Percentiles rank a stretch among this genome's conserved stretches.
phyloP scores from a whole-genome alignment of 768 basidiomycete species.

The Polyporus arcularius region DNA sequence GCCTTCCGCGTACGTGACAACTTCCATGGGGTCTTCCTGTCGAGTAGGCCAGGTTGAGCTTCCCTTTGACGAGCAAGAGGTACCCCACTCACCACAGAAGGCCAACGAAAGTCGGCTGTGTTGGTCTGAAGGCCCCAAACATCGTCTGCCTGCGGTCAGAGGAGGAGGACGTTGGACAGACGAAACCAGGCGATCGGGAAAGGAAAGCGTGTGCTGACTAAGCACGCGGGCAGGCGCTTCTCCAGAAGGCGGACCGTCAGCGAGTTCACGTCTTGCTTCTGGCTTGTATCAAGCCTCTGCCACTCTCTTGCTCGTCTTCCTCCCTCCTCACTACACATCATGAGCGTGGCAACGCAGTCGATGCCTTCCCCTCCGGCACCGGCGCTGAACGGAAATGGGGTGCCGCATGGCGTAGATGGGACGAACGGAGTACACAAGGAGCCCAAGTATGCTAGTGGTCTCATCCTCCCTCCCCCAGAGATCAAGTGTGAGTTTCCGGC shows the following conservation, averaged over 20 bases:
- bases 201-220: slow-evolving; percentile 26
- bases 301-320: slow-evolving; percentile 22
- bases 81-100: slow-evolving; percentile 74
- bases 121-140: slow-evolving; percentile 86
- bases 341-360: slow-evolving; percentile 50
- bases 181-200: slow-evolving; percentile 5
- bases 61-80: background rate
- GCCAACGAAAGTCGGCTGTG: slow-evolving; percentile 67
- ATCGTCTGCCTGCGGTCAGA: slow-evolving; percentile 40
- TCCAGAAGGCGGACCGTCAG: slow-evolving; percentile 8
- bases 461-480: slow-evolving; percentile 95
- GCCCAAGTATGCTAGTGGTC: slow-evolving; percentile 68
- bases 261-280: background rate
- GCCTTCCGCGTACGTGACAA: slow-evolving; percentile 90
- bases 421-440: slow-evolving; percentile 36
- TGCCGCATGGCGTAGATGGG: slow-evolving; percentile 39
- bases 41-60: background rate
- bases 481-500: slow-evolving; percentile 70
- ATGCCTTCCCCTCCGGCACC: slow-evolving; percentile 28
- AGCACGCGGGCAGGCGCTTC: slow-evolving; percentile 10
- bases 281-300: slow-evolving; percentile 6
- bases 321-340: background rate
- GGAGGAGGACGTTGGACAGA: slow-evolving; percentile 15
- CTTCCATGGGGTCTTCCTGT: slow-evolving; percentile 94
- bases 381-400: slow-evolving; percentile 44